Evolutionary conservation across 2,329 filamentous ascomycete species (phyloP).

Genomic region (Coniochaeta ligniaria): DNA sequence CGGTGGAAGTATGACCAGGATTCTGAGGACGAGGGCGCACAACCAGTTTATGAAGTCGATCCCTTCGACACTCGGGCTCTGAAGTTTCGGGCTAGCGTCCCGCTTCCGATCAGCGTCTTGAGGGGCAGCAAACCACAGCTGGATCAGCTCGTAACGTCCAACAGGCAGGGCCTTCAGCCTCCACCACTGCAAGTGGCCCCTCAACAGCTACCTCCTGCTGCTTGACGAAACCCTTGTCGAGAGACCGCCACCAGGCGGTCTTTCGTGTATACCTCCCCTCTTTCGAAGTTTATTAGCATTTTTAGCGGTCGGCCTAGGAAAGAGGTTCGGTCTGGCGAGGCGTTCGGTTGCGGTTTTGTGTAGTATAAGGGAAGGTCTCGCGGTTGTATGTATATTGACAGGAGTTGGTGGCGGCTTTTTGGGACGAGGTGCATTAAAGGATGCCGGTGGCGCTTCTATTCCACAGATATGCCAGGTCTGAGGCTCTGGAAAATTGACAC

Average conservation of each 20-base stretch:
- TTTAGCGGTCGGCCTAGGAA: slow-evolving; percentile 16
- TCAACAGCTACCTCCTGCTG: slow-evolving; percentile 12
- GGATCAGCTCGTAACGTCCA: background rate
- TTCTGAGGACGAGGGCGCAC: slow-evolving; percentile 76
- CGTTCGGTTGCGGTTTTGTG: slow-evolving; percentile 16
- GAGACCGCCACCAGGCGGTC: background rate
- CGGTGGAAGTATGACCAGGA: slow-evolving; percentile 85
- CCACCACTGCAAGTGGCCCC: slow-evolving; percentile 8
- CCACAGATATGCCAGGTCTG: background rate
- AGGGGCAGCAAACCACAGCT: slow-evolving; percentile 6
- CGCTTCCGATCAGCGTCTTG: slow-evolving; percentile 25
- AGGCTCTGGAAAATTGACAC: background rate
- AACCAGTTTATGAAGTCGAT: slow-evolving; percentile 68
- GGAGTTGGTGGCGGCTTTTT: background rate
- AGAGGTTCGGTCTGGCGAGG: slow-evolving; percentile 12
- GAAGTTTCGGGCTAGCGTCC: slow-evolving; percentile 54
- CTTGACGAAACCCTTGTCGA: too few species aligned
- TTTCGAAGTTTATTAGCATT: slow-evolving; percentile 1
- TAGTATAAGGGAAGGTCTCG: slow-evolving; percentile 11
- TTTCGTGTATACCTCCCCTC: slow-evolving; percentile 13
- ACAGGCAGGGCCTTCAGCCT: slow-evolving; percentile 15
- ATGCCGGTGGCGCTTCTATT: background rate
- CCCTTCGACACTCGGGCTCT: slow-evolving; percentile 55
- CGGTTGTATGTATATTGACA: slow-evolving; percentile 13
- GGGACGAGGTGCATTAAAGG: background rate